Evolutionary conservation across 164 flowering plant genomes (phyloP).

Genomic region (Euptelea pleiosperma): DNA sequence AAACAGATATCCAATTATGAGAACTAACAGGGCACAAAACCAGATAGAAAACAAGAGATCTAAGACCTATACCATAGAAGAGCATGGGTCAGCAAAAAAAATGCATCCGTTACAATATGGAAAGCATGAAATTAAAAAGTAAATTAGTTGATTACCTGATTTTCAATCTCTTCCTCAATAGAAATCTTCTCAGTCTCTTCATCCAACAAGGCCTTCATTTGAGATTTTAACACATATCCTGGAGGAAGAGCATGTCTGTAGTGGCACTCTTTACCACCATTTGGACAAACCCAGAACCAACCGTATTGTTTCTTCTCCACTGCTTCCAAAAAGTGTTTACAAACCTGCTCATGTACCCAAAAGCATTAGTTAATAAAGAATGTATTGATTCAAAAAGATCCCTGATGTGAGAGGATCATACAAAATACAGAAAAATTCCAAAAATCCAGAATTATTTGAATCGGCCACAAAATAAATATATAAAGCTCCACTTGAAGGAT

Average conservation of each 20-base stretch:
- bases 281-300: conserved; percentile 98
- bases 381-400: background rate
- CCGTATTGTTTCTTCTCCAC: conserved; percentile 99
- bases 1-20: conserved; percentile 8
- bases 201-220: conserved; percentile 94
- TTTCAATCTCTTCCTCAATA: conserved; percentile 94
- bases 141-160: conserved; percentile 54
- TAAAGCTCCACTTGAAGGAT: too few species aligned
- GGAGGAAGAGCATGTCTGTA: conserved; percentile 99
- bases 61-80: too few species aligned
- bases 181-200: conserved; percentile 75
- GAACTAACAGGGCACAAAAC: background rate
- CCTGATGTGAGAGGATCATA: background rate
- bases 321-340: conserved; percentile 92
- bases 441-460: background rate
- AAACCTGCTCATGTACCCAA: conserved; percentile 49
- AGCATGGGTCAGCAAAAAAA: too few species aligned
- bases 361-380: background rate
- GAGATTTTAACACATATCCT: conserved; percentile 90
- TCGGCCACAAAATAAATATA: too few species aligned
- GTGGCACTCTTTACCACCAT: conserved; percentile 83
- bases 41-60: background rate
- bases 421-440: background rate
- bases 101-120: background rate
- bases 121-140: background rate